These are phyloP conservation scores for Termitomyces titanicus DNA, from an alignment of 768 basidiomycete species.

Conservation along the genomic window DNA sequence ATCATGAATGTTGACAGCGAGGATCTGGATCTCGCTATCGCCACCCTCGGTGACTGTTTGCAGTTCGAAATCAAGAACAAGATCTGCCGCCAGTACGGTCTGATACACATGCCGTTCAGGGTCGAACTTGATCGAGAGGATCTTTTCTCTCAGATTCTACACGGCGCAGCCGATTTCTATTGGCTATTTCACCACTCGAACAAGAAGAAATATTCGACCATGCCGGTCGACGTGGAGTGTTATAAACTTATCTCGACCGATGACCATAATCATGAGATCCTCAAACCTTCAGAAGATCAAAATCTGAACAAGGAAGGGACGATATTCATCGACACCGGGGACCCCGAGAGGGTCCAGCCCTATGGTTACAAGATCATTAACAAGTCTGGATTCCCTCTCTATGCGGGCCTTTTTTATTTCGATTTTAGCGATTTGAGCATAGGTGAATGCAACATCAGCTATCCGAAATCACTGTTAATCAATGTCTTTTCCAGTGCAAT, in stretches of 20 bases:
- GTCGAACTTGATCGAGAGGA: not conserved
- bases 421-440: constrained; percentile 2
- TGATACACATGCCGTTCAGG: not conserved
- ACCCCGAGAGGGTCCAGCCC: not conserved
- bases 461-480: not conserved
- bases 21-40: not conserved
- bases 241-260: not conserved
- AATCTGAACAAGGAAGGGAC: not conserved
- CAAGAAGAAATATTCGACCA: too few species aligned
- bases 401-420: not conserved
- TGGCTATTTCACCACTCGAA: not conserved
- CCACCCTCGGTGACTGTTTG: not conserved
- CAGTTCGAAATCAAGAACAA: not conserved
- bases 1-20: not conserved
- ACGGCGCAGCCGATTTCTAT: not conserved
- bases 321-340: not conserved
- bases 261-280: too few species aligned
- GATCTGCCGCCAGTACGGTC: not conserved
- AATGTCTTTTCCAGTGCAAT: not conserved
- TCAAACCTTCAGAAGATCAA: not conserved
- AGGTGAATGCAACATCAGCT: not conserved
- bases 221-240: not conserved
- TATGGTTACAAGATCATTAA: not conserved
- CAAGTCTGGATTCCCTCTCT: not conserved
- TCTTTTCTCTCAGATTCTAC: not conserved